These are phyloP conservation scores for Arthrocladium fulminans DNA, from an alignment of 2,329 filamentous ascomycete genomes.

Conservation along the genomic window DNA sequence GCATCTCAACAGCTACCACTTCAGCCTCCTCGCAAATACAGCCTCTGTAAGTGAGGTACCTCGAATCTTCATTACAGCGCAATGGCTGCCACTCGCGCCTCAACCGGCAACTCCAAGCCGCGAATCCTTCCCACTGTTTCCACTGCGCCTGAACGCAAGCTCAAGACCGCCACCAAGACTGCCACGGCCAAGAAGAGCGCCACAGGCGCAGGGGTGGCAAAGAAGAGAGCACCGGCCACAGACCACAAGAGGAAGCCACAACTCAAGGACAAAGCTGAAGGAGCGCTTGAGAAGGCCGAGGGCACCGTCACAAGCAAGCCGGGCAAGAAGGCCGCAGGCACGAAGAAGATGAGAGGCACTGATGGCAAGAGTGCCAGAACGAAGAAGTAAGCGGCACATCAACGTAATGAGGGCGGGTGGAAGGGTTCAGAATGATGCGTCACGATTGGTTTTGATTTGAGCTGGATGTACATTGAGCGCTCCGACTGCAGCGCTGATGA, in stretches of 20 bases:
- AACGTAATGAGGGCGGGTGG: not conserved
- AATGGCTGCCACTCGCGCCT: slow-evolving; percentile 26
- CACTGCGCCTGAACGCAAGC: slow-evolving; percentile 20
- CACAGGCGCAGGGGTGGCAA: slow-evolving; percentile 15
- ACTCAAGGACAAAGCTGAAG: slow-evolving; percentile 27
- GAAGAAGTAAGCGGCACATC: slow-evolving; percentile 1
- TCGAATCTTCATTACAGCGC: not conserved
- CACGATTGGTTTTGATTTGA: too few species aligned
- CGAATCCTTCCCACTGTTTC: slow-evolving; percentile 19
- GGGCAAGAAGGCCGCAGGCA: slow-evolving; percentile 32
- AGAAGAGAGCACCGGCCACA: slow-evolving; percentile 16
- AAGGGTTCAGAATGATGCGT: not conserved
- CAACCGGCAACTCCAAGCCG: slow-evolving; percentile 24
- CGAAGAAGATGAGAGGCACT: slow-evolving; percentile 32
- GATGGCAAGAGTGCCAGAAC: slow-evolving; percentile 23
- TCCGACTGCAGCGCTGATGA: too few species aligned
- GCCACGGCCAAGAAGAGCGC: slow-evolving; percentile 15
- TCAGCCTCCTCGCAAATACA: not conserved
- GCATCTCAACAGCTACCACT: not conserved
- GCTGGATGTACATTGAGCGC: too few species aligned
- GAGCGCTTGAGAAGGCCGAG: slow-evolving; percentile 25
- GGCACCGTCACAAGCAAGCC: slow-evolving; percentile 26
- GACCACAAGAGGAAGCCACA: slow-evolving; percentile 22
- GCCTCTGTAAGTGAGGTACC: not conserved
- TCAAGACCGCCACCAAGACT: slow-evolving; percentile 14